These are phyloP conservation scores for Handroanthus guayacan DNA, from an alignment of 257 asterid genomes.

Conservation along the genomic window DNA sequence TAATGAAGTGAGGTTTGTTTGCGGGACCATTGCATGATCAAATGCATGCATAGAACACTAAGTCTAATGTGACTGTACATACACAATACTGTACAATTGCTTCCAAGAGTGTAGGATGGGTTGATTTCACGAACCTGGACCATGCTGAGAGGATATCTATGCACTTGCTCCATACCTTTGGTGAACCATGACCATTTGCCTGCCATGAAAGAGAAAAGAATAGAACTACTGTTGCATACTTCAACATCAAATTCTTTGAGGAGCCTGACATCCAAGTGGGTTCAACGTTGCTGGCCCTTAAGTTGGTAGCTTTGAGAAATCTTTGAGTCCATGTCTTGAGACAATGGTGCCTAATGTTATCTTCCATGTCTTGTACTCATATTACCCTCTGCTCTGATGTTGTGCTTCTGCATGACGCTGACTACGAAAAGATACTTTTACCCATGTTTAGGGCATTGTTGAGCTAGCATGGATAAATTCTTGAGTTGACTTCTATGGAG, in stretches of 20 bases:
- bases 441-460: background rate
- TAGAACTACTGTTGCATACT: background rate
- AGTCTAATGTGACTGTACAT: background rate
- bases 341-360: background rate
- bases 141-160: background rate
- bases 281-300: background rate
- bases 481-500: background rate
- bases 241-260: background rate
- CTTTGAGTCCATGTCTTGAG: background rate
- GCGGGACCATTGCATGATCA: conserved; percentile 37
- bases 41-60: background rate
- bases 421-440: background rate
- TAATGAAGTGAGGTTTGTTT: conserved; percentile 50
- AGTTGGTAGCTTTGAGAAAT: background rate
- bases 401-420: background rate
- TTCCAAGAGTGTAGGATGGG: background rate
- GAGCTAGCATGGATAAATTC: background rate
- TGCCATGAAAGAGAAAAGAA: background rate
- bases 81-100: background rate
- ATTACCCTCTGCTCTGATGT: background rate
- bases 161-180: background rate
- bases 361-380: background rate
- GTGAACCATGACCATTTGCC: conserved; percentile 6
- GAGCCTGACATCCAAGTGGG: background rate
- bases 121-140: background rate